Base-by-base conservation (phyloP, 257 asterid species). In the Plectranthus barbatus region DNA sequence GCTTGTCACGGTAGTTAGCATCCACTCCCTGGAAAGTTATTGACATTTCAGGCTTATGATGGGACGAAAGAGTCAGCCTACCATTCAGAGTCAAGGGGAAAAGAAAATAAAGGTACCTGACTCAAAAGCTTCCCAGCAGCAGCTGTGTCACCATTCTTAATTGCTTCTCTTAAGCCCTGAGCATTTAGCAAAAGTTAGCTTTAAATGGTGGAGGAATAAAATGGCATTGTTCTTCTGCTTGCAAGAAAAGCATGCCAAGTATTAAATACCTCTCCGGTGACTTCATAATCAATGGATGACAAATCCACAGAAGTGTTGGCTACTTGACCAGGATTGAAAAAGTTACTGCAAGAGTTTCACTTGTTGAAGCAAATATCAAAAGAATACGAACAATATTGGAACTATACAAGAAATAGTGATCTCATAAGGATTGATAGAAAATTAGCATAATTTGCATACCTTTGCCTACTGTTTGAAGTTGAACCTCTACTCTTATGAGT, bases 141-240 rank as follows among this genome's bases (percentile, higher is more conserved):
- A 41, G 85, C 71, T 4, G 78, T 66, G 62, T 93, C 96, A n/a
- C 99, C 97, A 59, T 87, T 90, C 76, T 93, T 90, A 71, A 90
- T 93, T 80, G 99, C 97, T 80, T 85, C 97, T 66, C 95, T 84
- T 65, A 90, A 72, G 70, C 99, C 97, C 97, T 87, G 64, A 45
- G 56, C 63, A 63, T 55, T 50, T 47, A n/a, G 62, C 48, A 81
- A 60, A 44, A 24, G 34, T 69, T 66, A 74, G 71, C 50, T 19
- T 10, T 51, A 72, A 62, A 48, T 60, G 55, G 9, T 29, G 21
- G 47, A 67, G 60, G 53, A 58, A 40, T 19, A 48, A 21, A 42
- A 45, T 14, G 44, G 3, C 36, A 41, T 46, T 44, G n/a, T n/a
- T 50, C 12, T 6, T 56, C 49, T 50, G 59, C 50, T 37, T 46